Evolutionary conservation across 805 yeast species (phyloP).

Genomic region (Teunomyces gatunensis): DNA sequence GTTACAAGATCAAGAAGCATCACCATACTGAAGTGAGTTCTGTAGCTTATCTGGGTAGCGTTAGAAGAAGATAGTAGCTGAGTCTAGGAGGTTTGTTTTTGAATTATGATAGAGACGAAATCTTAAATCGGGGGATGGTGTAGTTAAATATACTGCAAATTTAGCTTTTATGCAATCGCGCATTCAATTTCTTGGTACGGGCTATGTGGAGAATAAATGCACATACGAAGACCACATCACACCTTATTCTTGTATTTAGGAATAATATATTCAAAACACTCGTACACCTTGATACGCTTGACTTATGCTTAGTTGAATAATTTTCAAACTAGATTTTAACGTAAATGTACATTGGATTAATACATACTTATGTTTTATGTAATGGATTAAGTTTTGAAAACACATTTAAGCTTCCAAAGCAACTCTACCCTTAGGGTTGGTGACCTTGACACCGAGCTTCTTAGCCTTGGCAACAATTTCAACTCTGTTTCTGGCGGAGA

Average conservation of each 20-base stretch:
- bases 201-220: neutral
- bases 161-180: neutral
- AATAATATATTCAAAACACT: too few species aligned
- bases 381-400: neutral
- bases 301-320: neutral
- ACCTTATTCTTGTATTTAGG: too few species aligned
- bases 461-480: slow-evolving; percentile 94
- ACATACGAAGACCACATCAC: neutral
- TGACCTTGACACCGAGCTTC: slow-evolving; percentile 97
- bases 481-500: slow-evolving; percentile 98
- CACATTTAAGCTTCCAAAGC: slow-evolving; percentile 86
- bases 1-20: slow-evolving; percentile 41
- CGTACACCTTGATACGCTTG: too few species aligned
- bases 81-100: neutral
- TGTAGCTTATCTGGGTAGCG: slow-evolving; percentile 27
- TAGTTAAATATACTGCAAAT: neutral
- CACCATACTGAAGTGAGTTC: slow-evolving; percentile 40
- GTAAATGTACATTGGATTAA: slow-evolving; percentile 4
- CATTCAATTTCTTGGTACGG: neutral
- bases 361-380: slow-evolving; percentile 2
- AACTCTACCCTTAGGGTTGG: slow-evolving; percentile 99
- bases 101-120: slow-evolving; percentile 1
- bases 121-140: neutral
- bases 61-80: slow-evolving; percentile 9
- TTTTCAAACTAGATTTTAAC: neutral